Base-by-base conservation (phyloP, 306 rosid species). In the Quercus glauca region DNA sequence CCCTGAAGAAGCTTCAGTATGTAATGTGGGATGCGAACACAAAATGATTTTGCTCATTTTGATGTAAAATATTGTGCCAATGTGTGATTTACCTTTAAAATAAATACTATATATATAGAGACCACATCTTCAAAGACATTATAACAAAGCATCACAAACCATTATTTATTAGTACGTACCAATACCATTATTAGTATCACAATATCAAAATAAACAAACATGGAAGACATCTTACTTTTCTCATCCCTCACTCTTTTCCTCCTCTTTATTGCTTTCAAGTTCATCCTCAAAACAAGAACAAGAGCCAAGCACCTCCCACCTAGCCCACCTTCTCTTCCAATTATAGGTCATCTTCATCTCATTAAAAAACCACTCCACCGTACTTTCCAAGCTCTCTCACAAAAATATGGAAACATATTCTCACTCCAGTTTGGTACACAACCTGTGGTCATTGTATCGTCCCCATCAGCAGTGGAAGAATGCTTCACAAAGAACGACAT, bases 401-500 rank as follows among this genome's bases (percentile, higher is more conserved):
- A 23, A 23, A 23, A 23, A 23, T 23, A 23, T 23, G 25, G 25
- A 23, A 23, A 59, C 68, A 51, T 60, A 41, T 53, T 28, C 55
- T 73, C 85, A 5, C 83, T 86, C 73, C 35, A 78, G 33, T 67
- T 83, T 2, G 85, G 87, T 3, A 77, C 87, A 4, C 78, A 59
- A 17, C 78, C 72, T 51, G 83, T 69, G 1, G 85, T 85, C 0
- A 78, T 89, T 17, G 88, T 93, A 12, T 88, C 96, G 0, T 89
- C 97, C 0, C 43, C 90, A 0, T 35, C 88, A 0, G 76, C 76
- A 0, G 91, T 57, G 0, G 88, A 91, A 76, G 96, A 93, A 35
- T 93, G 96, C 56, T 93, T 93, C 87, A 89, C 91, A 41, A 89
- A 80, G 63, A 91, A 91, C 80, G 93, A 91, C 80, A 28, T 87